These are phyloP conservation scores for Micractinium sp. DNA, from an alignment of 139 green algal genomes.

Conservation along the genomic window DNA sequence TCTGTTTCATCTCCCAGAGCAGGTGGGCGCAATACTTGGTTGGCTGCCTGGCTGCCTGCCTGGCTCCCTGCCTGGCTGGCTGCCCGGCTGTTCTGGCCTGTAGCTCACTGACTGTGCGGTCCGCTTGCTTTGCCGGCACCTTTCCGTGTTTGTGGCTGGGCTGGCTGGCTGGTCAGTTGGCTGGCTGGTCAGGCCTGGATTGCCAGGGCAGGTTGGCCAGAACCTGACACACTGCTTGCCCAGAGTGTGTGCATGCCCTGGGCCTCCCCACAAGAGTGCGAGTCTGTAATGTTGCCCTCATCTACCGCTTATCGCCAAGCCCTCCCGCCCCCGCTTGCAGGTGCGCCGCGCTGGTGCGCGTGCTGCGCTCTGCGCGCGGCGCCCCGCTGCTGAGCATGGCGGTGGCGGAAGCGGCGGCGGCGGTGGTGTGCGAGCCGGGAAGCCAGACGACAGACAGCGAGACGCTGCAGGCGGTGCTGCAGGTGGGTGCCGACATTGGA, in stretches of 20 bases:
- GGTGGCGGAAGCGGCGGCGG: constrained; percentile 62
- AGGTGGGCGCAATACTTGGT: not conserved
- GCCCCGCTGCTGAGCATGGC: constrained; percentile 52
- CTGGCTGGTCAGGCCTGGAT: no score
- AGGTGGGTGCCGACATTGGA: constrained; percentile 35
- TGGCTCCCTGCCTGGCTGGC: not conserved
- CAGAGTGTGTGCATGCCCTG: no score
- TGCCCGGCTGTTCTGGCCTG: no score
- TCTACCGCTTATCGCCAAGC: not conserved
- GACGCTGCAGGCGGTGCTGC: constrained; percentile 58
- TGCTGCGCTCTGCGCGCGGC: constrained; percentile 30
- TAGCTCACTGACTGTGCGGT: no score
- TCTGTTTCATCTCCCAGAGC: constrained; percentile 57
- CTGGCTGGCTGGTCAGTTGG: no score
- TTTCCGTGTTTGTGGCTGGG: no score
- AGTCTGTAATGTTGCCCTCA: no score
- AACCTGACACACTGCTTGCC: no score
- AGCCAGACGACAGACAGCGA: constrained; percentile 65
- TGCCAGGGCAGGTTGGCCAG: no score
- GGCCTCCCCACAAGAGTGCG: no score
- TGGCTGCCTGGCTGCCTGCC: not conserved
- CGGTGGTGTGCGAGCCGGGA: constrained; percentile 68
- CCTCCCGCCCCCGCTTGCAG: not conserved
- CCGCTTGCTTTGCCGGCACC: no score
- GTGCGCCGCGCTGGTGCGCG: constrained; percentile 43